Base-by-base conservation (phyloP, 2,329 filamentous ascomycete species). In the Cordyceps militaris region DNA sequence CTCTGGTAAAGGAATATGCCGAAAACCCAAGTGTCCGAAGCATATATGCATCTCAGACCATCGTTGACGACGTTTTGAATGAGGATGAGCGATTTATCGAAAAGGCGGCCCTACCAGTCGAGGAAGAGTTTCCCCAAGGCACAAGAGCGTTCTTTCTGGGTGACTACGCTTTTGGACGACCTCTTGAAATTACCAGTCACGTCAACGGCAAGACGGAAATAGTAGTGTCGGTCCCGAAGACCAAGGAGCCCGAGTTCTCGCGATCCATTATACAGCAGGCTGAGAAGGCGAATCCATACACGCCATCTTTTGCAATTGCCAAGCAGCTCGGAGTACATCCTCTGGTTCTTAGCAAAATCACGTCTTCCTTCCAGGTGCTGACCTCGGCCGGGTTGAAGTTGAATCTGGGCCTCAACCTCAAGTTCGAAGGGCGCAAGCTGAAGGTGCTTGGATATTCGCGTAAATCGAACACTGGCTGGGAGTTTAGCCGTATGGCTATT, bases 371-470 rank as follows among this genome's bases (percentile, higher is more conserved):
- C 71, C 88, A 87, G 56, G 89, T 99, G 58, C 84, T 84, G 58
- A 82, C 74, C 19, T 84, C 93, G 4, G 90, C 90, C 58, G 91
- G 89, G 24, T 78, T 91, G 59, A 88, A 89, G 65, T 80, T 96
- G 61, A 99, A 99, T 66, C 77, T 99, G 24, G 94, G 94, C 0
- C 79, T 99, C 61, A 99, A 99, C 67, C 80, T 99, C 63, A 99
- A 99, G 71, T 99, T 99, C 60, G 94, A 99, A 70, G 90, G 85
- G 2, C 93, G 90, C 74, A 96, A 97, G 73, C 81, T 92, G 65
- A 99, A 99, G 75, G 94, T 99, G 7, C 76, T 99, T 32, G 94
- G 94, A 0, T 99, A 97, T 72, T 96, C 93, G 24, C 88, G 91
- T 65, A 94, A 94, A 68, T 86, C 86, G 4, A 79, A 84, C 13